Conservation (phyloP, 768 basidiomycete species). For the Cystobasidium ongulense region DNA sequence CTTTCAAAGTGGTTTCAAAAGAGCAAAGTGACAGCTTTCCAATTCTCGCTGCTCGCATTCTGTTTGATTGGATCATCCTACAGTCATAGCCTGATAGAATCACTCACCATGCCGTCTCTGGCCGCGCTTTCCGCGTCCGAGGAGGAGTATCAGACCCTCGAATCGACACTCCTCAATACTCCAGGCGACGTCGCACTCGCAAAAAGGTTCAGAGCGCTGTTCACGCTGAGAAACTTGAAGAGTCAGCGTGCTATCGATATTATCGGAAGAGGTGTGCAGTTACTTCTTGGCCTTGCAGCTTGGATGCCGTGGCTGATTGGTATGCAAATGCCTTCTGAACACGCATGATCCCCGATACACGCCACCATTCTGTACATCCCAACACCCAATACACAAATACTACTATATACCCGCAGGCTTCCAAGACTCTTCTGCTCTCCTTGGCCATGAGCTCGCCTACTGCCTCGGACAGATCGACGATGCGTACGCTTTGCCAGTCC, state of each 20-base stretch:
- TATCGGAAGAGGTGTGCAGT: conserved; percentile 67
- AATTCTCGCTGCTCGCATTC: too few species aligned
- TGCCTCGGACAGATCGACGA: conserved; percentile 86
- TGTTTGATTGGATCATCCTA: too few species aligned
- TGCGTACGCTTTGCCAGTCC: conserved; percentile 62
- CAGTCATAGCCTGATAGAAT: background rate
- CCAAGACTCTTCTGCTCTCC: conserved; percentile 70
- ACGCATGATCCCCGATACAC: background rate
- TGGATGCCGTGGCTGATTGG: background rate
- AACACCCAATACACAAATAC: background rate
- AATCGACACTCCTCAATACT: conserved; percentile 68
- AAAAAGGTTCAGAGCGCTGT: conserved; percentile 79
- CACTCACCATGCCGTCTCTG: conserved; percentile 8
- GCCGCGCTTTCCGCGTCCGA: conserved; percentile 30
- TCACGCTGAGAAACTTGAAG: conserved; percentile 75
- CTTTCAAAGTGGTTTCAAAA: background rate
- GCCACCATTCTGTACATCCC: background rate
- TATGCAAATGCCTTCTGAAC: background rate
- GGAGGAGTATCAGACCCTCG: conserved; percentile 60
- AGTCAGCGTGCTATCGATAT: conserved; percentile 60
- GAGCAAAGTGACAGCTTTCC: background rate
- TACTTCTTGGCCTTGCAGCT: conserved; percentile 14
- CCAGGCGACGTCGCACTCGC: conserved; percentile 67
- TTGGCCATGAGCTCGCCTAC: conserved; percentile 96
- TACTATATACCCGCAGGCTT: conserved; percentile 56